Conservation (phyloP, 768 basidiomycete genomes). For the Lentinula guzmanii region DNA sequence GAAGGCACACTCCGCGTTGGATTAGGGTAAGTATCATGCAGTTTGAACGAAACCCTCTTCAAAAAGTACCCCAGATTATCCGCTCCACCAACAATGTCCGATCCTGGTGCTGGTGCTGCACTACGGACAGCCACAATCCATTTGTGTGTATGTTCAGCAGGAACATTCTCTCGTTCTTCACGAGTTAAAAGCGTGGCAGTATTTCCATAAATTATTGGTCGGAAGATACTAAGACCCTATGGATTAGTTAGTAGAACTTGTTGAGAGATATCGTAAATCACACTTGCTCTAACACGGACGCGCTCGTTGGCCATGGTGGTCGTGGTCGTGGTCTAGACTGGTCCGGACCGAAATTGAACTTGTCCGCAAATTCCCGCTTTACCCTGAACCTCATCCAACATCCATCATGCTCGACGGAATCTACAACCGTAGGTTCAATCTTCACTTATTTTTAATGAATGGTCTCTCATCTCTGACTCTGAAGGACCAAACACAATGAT, state of each 20-base stretch:
- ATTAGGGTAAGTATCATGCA: conserved; percentile 94
- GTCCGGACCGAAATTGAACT: conserved; percentile 15
- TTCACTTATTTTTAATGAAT: background rate
- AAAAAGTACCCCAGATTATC: conserved; percentile 91
- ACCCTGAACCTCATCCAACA: conserved; percentile 12
- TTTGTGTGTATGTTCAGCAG: conserved; percentile 83
- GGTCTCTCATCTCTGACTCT: conserved; percentile 9
- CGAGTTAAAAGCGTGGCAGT: conserved; percentile 73
- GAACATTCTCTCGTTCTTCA: conserved; percentile 57
- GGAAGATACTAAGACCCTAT: conserved; percentile 80
- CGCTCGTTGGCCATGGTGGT: conserved; percentile 54
- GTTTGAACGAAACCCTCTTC: conserved; percentile 93
- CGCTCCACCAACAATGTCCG: conserved; percentile 79
- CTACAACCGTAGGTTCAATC: conserved; percentile 50
- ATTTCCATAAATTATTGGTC: conserved; percentile 96
- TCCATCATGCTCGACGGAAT: conserved; percentile 53
- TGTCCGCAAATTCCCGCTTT: conserved; percentile 19
- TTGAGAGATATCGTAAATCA: conserved; percentile 7
- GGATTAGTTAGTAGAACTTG: conserved; percentile 1
- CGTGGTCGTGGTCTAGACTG: conserved; percentile 19
- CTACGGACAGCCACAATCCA: conserved; percentile 97
- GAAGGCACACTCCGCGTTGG: conserved; percentile 76
- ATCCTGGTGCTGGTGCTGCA: conserved; percentile 67
- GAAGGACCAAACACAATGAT: conserved; percentile 59
- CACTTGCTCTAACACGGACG: conserved; percentile 72